Evolutionary conservation across 495 filamentous ascomycete genomes (phyloP), one percentile per base, ranked within the genome.

Genomic region (Penicillium lividum): DNA sequence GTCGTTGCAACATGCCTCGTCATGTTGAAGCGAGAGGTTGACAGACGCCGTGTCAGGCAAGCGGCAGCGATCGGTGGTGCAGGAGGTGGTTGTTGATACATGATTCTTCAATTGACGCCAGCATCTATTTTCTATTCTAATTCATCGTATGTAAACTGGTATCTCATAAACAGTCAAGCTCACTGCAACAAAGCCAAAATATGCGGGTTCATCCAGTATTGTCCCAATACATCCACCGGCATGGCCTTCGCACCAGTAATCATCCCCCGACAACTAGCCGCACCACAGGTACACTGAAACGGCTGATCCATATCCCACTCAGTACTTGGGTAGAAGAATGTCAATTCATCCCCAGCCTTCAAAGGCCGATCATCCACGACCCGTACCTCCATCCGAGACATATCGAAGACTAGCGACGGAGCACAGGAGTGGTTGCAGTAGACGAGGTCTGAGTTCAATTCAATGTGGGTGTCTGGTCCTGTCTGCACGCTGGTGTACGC

Each of bases 281-380:
- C 75, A 8, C 81, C 80, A 67, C 89, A 92, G 38, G 69, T 73
- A 66, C 89, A 92, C 57, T 83, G 73, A 62, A 92, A 92, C 16
- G 84, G 75, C 73, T 91, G 87, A 44, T 84, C 84, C 88, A 91
- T 91, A 56, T 80, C 64, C 86, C 86, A 92, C 71, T 92, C 89
- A 4, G 87, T 86, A 54, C 82, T 86, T 7, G 89, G 89, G 67
- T 92, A 92, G 75, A 92, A 92, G 78, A 89, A 91, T 54, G 88
- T 91, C 44, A 91, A 69, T 54, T 85, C 81, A 52, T 91, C 84
- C 34, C 86, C 88, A 2, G 61, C 65, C 49, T 79, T 70, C 61
- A 78, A 52, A 28, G 89, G 76, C 36, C 81, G 80, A 16, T 80
- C 73, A 11, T 81, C 81, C 3, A 73, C 71, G 0, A 84, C 88